Conservation (phyloP, 164 flowering plant species). For the Magnolia officinalis region DNA sequence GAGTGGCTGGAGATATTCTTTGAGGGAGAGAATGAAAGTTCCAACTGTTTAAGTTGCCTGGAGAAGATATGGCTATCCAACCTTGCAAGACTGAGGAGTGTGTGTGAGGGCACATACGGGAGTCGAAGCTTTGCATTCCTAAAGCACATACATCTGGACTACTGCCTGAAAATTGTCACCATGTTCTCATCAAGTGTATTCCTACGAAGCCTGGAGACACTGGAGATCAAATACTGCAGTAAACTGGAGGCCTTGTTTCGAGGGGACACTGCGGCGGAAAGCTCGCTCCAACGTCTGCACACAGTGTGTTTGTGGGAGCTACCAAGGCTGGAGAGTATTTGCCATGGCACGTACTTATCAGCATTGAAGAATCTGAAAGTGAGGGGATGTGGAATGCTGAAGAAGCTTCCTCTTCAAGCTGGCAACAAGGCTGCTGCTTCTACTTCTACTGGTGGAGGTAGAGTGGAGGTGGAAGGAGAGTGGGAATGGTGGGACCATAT, state of each 20-base stretch:
- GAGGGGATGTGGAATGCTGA: too few relatives aligned
- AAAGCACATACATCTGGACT: background rate
- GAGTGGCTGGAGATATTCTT: background rate
- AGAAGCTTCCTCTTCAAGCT: too few relatives aligned
- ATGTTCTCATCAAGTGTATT: background rate
- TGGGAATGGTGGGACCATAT: too few relatives aligned
- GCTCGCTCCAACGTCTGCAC: too few relatives aligned
- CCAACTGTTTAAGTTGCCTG: background rate
- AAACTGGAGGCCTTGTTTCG: background rate
- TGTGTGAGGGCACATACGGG: background rate
- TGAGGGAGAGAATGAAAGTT: background rate
- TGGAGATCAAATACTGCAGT: background rate
- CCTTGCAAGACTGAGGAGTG: background rate
- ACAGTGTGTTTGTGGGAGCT: too few relatives aligned
- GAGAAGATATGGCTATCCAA: background rate
- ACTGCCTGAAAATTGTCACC: constrained; percentile 1
- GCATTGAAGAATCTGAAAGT: too few relatives aligned
- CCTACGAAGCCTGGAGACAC: background rate
- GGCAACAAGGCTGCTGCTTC: too few relatives aligned
- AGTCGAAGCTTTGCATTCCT: background rate
- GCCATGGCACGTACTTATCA: too few relatives aligned
- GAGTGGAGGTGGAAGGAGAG: too few relatives aligned
- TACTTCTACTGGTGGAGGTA: too few relatives aligned
- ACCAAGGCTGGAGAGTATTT: too few relatives aligned
- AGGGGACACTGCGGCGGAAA: background rate